Conservation (phyloP, 257 asterid species). For the Solanum verrucosum region DNA sequence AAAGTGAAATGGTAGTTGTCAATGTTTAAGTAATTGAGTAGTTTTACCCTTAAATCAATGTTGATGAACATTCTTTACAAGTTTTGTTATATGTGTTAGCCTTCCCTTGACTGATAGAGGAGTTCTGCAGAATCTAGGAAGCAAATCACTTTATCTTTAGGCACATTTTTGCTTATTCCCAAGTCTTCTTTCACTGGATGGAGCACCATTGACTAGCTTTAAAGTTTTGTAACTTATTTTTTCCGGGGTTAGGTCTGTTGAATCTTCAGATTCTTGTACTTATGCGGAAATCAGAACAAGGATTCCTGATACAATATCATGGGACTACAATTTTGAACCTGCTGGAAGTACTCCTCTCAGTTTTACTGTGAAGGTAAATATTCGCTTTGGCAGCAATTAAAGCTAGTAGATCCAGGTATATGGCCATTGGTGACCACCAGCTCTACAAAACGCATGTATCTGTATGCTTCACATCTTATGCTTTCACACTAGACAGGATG, state of each 20-base stretch:
- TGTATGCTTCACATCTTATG: background rate
- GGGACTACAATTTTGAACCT: constrained; percentile 97
- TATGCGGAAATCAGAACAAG: constrained; percentile 89
- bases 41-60: background rate
- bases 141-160: background rate
- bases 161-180: background rate
- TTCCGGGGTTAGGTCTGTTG: constrained; percentile 55
- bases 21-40: background rate
- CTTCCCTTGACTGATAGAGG: background rate
- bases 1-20: background rate
- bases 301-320: constrained; percentile 90
- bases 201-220: background rate
- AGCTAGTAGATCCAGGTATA: background rate
- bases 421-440: background rate
- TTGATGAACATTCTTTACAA: background rate
- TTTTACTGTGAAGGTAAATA: constrained; percentile 78
- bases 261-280: constrained; percentile 67
- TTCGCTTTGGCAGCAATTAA: background rate
- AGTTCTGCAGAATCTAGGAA: background rate
- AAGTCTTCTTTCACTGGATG: background rate
- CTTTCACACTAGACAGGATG: background rate
- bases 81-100: background rate
- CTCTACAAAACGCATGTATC: background rate
- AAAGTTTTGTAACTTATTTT: background rate
- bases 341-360: constrained; percentile 83